Evolutionary conservation across 768 basidiomycete genomes (phyloP).

Genomic region (Boletellus ananas): DNA sequence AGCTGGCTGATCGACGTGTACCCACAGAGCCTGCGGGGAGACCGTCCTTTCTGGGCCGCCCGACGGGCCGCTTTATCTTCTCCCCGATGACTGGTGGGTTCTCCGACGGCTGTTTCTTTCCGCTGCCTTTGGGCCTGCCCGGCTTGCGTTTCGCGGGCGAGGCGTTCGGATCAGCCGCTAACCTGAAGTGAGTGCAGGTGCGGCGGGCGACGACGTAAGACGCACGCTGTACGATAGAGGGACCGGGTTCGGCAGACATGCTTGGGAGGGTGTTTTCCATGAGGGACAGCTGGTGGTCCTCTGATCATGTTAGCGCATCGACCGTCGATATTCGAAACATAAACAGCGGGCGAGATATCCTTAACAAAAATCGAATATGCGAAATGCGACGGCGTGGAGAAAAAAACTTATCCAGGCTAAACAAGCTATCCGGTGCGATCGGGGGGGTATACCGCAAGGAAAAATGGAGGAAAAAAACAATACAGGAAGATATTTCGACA

Average conservation of each 20-base stretch:
- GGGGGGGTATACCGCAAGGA: slow-evolving; percentile 5
- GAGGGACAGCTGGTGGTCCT: slow-evolving; percentile 12
- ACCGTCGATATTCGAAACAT: slow-evolving; percentile 18
- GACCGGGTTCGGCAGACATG: slow-evolving; percentile 25
- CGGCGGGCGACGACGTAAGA: not conserved
- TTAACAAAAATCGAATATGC: slow-evolving; percentile 33
- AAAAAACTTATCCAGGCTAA: slow-evolving; percentile 35
- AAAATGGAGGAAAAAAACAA: slow-evolving; percentile 15
- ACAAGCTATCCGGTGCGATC: slow-evolving; percentile 27
- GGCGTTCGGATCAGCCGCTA: slow-evolving; percentile 26
- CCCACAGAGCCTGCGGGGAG: slow-evolving; percentile 71
- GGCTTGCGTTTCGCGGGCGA: slow-evolving; percentile 60
- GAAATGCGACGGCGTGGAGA: slow-evolving; percentile 24
- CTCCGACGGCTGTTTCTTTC: slow-evolving; percentile 55
- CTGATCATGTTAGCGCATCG: slow-evolving; percentile 24
- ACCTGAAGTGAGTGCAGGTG: slow-evolving; percentile 5
- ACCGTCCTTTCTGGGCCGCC: slow-evolving; percentile 77
- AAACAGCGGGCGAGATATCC: slow-evolving; percentile 24
- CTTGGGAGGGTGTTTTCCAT: slow-evolving; percentile 28
- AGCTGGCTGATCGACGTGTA: slow-evolving; percentile 40
- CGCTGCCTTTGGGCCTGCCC: slow-evolving; percentile 76
- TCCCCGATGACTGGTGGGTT: slow-evolving; percentile 38
- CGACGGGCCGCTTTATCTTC: slow-evolving; percentile 74
- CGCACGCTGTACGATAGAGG: slow-evolving; percentile 27
- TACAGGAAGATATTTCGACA: not conserved